Evolutionary conservation across 2,329 filamentous ascomycete species (phyloP), one percentile per base, ranked within the genome.

Genomic region (Aspergillus novoparasiticus): DNA sequence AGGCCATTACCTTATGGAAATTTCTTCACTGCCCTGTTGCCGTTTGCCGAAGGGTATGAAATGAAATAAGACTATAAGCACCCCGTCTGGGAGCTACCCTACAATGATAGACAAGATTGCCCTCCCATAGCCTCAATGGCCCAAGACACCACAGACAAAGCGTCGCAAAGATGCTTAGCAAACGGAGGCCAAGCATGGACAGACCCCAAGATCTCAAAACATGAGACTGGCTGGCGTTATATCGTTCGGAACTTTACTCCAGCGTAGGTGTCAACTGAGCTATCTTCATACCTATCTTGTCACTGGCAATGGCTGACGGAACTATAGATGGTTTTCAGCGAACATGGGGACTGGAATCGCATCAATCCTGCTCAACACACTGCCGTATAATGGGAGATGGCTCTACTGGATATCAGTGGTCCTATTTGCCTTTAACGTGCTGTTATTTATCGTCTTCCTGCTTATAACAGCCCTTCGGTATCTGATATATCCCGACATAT

Each of bases 401-500:
- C 69, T 78, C 6, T 75, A 77, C 36, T 77, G 71, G 65, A 71
- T 78, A 32, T 77, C 76, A 0, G 60, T 76, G 28, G 59, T 72
- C 9, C 63, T 63, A 6, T 76, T 76, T 28, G 69, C 60, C 5
- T 50, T 76, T 19, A 76, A 76, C 54, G 61, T 71, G 4, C 14
- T 69, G 10, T 63, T 76, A 11, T 76, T 76, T 51, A 23, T 26
- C 11, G n/a, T 72, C 3, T 69, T 69, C 9, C 57, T 83, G 21
- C 59, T 74, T 5, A 80, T 88, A 34, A 87, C 86, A 0, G 64
- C 85, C 1, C 71, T 88, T 6, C 82, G 89, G 11, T 91, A 91
- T 69, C 77, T 79, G 0, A 69, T 90, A 2, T 91, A 89, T 68
- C 89, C 88, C 0, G 81, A 84, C 60, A 87, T 90, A 34, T 91